phyloP scores from a whole-genome alignment of 768 basidiomycete genomes.

The Mycena floridula region DNA sequence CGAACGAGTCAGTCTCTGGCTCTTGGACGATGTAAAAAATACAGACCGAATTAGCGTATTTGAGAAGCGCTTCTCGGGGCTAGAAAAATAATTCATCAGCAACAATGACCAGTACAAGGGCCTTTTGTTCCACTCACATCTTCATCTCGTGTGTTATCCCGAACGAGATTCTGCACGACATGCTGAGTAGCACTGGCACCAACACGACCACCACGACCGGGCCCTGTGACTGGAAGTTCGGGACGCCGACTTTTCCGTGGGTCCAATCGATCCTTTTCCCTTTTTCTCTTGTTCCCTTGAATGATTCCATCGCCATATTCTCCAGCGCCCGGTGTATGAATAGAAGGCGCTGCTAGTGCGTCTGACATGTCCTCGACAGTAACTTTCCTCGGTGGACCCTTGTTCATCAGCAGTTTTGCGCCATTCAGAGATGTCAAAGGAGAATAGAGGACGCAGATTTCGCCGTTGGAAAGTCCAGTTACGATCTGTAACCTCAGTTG shows the following conservation, averaged over 20 bases:
- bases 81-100: conserved; percentile 28
- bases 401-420: conserved; percentile 82
- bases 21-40: too few relatives aligned
- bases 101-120: conserved; percentile 10
- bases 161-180: conserved; percentile 90
- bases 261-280: conserved; percentile 85
- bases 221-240: conserved; percentile 88
- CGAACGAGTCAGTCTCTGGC: too few relatives aligned
- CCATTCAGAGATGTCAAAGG: conserved; percentile 87
- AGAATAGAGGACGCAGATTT: conserved; percentile 88
- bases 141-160: conserved; percentile 86
- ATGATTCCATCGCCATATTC: conserved; percentile 47
- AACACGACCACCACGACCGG: conserved; percentile 89
- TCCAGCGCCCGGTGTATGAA: conserved; percentile 86
- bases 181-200: conserved; percentile 97
- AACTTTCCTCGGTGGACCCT: conserved; percentile 77
- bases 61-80: conserved; percentile 96
- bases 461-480: conserved; percentile 80
- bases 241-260: conserved; percentile 90
- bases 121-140: conserved; percentile 97
- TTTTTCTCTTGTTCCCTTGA: conserved; percentile 77
- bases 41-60: conserved; percentile 81
- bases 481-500: conserved; percentile 55
- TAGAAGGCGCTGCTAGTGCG: conserved; percentile 78
- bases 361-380: conserved; percentile 88